These are phyloP conservation scores for Vicia faba DNA, from an alignment of 306 rosid genomes.

Conservation along the genomic window DNA sequence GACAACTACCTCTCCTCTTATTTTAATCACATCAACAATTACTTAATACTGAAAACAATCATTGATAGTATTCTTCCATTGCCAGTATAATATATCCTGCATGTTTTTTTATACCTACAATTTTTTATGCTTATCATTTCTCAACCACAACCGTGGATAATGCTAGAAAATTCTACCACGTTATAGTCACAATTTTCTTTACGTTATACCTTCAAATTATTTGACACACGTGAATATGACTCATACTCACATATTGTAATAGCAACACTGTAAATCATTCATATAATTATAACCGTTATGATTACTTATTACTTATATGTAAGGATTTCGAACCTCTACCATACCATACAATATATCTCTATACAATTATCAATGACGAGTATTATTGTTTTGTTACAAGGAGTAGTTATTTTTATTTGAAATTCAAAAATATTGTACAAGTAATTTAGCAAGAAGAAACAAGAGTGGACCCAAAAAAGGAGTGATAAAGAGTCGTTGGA, in stretches of 20 bases:
- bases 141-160: constrained; percentile 8
- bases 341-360: too few relatives aligned
- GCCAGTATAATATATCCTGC: constrained; percentile 33
- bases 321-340: too few relatives aligned
- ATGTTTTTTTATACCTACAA: neutral
- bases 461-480: neutral
- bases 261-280: too few relatives aligned
- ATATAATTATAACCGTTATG: too few relatives aligned
- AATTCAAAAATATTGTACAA: too few relatives aligned
- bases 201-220: too few relatives aligned
- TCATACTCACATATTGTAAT: too few relatives aligned
- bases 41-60: neutral
- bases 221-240: too few relatives aligned
- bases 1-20: constrained; percentile 44
- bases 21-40: constrained; percentile 36
- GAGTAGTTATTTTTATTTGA: too few relatives aligned
- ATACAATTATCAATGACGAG: too few relatives aligned
- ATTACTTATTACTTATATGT: too few relatives aligned
- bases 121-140: constrained; percentile 19
- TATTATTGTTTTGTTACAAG: too few relatives aligned
- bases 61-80: constrained; percentile 3
- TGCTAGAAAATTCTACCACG: constrained; percentile 16
- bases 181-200: neutral
- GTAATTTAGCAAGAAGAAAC: neutral
- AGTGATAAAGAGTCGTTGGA: constrained; percentile 43